phyloP scores from a whole-genome alignment of 345 rosid genomes.

The Zanthoxylum bungeanum region DNA sequence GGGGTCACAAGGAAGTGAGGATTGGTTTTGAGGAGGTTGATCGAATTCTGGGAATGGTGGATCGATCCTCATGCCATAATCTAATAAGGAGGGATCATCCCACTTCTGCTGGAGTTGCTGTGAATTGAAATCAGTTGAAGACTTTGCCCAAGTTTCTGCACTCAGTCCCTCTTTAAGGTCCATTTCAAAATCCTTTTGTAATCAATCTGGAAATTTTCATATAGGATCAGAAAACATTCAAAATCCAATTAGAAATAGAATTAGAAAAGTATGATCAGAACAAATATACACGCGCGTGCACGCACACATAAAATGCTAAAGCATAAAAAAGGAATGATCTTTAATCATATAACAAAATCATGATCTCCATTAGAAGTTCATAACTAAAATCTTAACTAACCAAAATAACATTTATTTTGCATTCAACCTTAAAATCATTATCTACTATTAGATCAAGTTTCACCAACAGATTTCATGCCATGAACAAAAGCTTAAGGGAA shows the following conservation, averaged over 20 bases:
- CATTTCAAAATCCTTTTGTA: constrained; percentile 36
- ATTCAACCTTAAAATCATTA: neutral
- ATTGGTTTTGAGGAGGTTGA: constrained; percentile 26
- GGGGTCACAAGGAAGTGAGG: constrained; percentile 24
- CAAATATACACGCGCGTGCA: neutral
- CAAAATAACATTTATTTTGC: neutral
- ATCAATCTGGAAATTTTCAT: constrained; percentile 16
- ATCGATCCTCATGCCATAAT: constrained; percentile 41
- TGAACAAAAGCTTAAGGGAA: neutral
- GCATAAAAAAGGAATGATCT: neutral
- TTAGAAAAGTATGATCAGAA: neutral
- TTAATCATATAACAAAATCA: neutral
- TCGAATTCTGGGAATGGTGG: constrained; percentile 42
- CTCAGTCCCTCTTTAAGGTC: constrained; percentile 48
- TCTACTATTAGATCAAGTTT: neutral
- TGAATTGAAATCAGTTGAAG: constrained; percentile 32
- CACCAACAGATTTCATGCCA: neutral
- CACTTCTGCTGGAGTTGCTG: constrained; percentile 51
- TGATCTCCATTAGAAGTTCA: neutral
- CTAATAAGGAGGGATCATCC: constrained; percentile 57
- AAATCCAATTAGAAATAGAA: neutral
- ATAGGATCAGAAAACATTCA: neutral
- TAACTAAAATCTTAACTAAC: neutral
- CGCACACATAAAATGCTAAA: neutral
- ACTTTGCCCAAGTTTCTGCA: constrained; percentile 50